phyloP scores from a whole-genome alignment of 345 rosid species.

The Melaleuca alternifolia region DNA sequence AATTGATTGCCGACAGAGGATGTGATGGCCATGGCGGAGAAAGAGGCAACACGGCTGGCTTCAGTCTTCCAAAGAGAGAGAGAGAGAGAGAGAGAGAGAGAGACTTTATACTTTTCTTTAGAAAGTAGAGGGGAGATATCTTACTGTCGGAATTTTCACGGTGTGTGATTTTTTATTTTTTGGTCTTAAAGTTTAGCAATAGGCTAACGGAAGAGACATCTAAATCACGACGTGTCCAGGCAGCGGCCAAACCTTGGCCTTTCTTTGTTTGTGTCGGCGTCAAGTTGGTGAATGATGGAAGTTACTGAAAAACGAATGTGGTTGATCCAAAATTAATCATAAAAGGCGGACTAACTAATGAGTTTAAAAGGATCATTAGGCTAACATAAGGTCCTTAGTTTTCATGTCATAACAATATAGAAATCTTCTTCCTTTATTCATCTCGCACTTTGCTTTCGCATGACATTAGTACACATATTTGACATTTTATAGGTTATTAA shows the following conservation, averaged over 20 bases:
- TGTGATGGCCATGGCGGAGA: background rate
- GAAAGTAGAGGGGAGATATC: background rate
- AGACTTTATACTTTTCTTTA: background rate
- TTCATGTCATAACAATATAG: background rate
- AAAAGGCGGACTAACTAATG: background rate
- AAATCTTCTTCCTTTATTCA: background rate
- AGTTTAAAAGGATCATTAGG: background rate
- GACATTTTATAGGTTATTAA: background rate
- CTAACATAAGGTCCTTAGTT: background rate
- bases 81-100: background rate
- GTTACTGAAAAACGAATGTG: background rate
- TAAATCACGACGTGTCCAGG: background rate
- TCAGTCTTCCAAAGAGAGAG: background rate
- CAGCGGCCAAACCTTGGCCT: background rate
- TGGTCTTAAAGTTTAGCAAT: background rate
- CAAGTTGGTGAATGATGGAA: background rate
- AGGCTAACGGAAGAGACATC: background rate
- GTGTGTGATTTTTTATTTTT: background rate
- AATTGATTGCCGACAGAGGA: background rate
- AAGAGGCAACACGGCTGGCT: background rate
- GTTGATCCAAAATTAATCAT: background rate
- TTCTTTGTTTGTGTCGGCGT: background rate
- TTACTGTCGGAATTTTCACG: background rate
- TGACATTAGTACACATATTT: background rate
- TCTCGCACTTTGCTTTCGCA: background rate